Base-by-base conservation (phyloP, 345 rosid genomes). In the Lepidium aucheri region DNA sequence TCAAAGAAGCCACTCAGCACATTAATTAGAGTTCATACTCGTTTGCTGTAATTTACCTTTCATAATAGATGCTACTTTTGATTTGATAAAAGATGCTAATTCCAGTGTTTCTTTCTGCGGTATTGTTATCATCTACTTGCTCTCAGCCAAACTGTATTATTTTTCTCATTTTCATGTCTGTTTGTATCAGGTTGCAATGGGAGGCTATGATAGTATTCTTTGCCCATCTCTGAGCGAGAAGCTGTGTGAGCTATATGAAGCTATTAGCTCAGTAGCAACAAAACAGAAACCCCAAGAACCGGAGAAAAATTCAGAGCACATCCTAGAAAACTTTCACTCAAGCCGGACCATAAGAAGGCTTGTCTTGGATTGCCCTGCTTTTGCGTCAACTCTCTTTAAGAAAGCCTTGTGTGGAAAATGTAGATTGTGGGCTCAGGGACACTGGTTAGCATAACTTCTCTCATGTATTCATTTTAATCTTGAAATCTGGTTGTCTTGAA, bases 301-400 rank as follows among this genome's bases (percentile, higher is more conserved):
- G 17, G 67, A 52, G 62, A 52, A 73, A 45, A 42, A 16, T 40
- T 41, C 70, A 73, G 62, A 73, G 59, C 97, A 93, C 60, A 74
- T 85, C 71, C 84, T 90, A 15, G 95, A 88, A 75, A 82, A 85
- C 77, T 88, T 88, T 74, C 95, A 93, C 68, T 86, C 96, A 22
- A 88, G 87, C 70, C 82, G 96, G 46, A 83, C 85, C 33, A 81
- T 90, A 73, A 84, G 96, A 77, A 90, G 88, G 76, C 81, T 88
- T 51, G 65, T 90, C 59, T 50, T 93, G 65, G 86, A 85, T 20
- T 73, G 85, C 78, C 81, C 98, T 15, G 36, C 69, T 15, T 86
- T 93, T 59, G 96, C 96, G 12, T 49, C 79, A 59, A 80, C 77
- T 16, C 81, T 93, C 43, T 93, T 86, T 89, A 76, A 76, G 75